A percentile compares a stretch with the other conserved stretches of the same genome.
Evolutionary conservation across 805 yeast species (phyloP).

Genomic region (Metschnikowia henanensis): DNA sequence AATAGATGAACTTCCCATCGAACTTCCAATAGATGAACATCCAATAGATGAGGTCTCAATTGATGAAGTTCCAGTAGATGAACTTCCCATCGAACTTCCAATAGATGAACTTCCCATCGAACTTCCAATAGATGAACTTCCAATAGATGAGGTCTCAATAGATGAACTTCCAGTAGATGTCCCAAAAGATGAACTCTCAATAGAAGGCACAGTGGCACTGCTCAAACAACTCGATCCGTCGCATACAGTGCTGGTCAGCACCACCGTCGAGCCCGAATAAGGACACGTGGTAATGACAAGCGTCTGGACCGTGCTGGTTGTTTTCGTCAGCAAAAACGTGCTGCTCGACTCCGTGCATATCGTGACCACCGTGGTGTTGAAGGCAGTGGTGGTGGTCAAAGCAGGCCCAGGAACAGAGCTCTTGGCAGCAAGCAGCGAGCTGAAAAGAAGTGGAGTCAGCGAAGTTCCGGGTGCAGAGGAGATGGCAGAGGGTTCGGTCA

Average conservation of each 20-base stretch:
- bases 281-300: conserved; percentile 6
- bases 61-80: no score
- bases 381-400: conserved; percentile 3
- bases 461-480: background rate
- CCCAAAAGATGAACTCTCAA: background rate
- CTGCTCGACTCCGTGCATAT: conserved; percentile 3
- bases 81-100: no score
- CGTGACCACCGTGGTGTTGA: background rate
- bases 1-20: no score
- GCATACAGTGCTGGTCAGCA: conserved; percentile 3
- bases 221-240: background rate
- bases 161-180: background rate
- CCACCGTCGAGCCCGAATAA: conserved; percentile 2
- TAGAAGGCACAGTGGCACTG: background rate
- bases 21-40: no score
- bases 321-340: conserved; percentile 1
- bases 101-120: no score
- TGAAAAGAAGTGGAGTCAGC: background rate
- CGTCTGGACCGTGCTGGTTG: conserved; percentile 1
- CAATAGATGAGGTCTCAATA: no score
- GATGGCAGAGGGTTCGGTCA: background rate
- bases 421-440: background rate
- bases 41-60: no score
- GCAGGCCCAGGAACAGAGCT: conserved; percentile 1
- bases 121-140: no score